Evolutionary conservation across 768 basidiomycete species (phyloP), one percentile per base, ranked within the genome.

Genomic region (Suillus spraguei): DNA sequence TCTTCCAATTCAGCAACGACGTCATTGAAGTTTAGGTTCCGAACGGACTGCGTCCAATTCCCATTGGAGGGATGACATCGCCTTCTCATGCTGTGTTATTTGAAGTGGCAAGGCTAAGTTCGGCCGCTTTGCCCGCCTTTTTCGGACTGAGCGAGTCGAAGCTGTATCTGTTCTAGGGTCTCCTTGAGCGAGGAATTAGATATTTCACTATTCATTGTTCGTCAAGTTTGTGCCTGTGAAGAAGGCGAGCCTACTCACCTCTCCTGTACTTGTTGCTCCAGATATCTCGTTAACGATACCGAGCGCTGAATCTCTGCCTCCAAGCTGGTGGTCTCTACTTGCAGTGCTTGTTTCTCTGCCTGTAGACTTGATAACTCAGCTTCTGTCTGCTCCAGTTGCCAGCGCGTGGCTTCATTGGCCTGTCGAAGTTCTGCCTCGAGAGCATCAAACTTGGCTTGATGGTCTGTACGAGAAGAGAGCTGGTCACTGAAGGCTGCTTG

Each of bases 21-120:
- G 7, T 81, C 77, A 62, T 85, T n/a, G 83, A 33, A 90, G 79
- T 63, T 85, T 82, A 4, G 86, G 84, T 61, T 81, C 80, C 6
- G 83, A 79, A 64, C 80, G 81, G 10, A 90, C 76, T 42, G 78
- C 74, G 4, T 79, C 74, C 16, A 92, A 69, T 69, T 92, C 85
- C 3, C 80, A 81, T 50, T 85, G 84, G 38, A 91, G 80, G 55
- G 84, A 81, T 10, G 82, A 69, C 61, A 87, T 79, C 60, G 86
- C 83, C 53, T 90, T 86, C 64, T 88, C 87, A 63, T 89, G 87
- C 61, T 92, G 89, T 9, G 85, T 83, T 24, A 77, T 76, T 69
- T 87, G 87, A 60, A 92, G 75, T 59, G 84, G n/a, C 84, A 59
- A 91, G 80, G 63, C 86, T 86, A 60, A 90, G 83, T 70, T 92